phyloP scores from a whole-genome alignment of 768 basidiomycete genomes.

The Mycena metata region DNA sequence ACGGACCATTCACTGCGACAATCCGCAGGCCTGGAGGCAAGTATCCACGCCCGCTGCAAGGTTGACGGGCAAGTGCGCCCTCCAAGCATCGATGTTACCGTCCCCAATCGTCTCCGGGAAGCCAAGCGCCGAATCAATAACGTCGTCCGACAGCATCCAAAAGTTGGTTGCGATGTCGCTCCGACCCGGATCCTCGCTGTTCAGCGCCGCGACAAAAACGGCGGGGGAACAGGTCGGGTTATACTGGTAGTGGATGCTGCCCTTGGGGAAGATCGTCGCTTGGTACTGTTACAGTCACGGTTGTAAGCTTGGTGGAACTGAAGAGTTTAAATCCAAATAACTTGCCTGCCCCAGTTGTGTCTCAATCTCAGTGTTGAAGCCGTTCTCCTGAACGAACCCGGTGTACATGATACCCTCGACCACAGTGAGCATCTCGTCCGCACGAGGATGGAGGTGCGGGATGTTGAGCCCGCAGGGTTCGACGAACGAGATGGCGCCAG shows the following conservation, averaged over 20 bases:
- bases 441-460: constrained; percentile 52
- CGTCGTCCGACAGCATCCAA: constrained; percentile 11
- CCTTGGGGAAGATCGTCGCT: too few species aligned
- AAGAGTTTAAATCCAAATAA: too few species aligned
- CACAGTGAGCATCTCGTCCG: constrained; percentile 49
- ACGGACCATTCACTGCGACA: constrained; percentile 3
- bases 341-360: too few species aligned
- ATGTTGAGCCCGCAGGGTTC: constrained; percentile 40
- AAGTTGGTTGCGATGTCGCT: constrained; percentile 31
- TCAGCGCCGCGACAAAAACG: too few species aligned
- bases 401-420: constrained; percentile 41
- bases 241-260: too few species aligned
- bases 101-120: constrained; percentile 33
- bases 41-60: constrained; percentile 33
- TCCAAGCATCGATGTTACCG: constrained; percentile 29
- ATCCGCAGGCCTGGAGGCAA: constrained; percentile 26
- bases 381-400: too few species aligned
- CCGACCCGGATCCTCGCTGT: too few species aligned
- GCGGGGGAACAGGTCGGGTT: not conserved
- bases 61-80: constrained; percentile 24
- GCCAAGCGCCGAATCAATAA: constrained; percentile 28
- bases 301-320: too few species aligned
- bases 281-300: too few species aligned
- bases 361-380: too few species aligned
- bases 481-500: constrained; percentile 7